Evolutionary conservation across 1,139 yeast species (phyloP), one percentile per base, ranked within the genome.

Genomic region (Zygosaccharomyces pseudobailii): DNA sequence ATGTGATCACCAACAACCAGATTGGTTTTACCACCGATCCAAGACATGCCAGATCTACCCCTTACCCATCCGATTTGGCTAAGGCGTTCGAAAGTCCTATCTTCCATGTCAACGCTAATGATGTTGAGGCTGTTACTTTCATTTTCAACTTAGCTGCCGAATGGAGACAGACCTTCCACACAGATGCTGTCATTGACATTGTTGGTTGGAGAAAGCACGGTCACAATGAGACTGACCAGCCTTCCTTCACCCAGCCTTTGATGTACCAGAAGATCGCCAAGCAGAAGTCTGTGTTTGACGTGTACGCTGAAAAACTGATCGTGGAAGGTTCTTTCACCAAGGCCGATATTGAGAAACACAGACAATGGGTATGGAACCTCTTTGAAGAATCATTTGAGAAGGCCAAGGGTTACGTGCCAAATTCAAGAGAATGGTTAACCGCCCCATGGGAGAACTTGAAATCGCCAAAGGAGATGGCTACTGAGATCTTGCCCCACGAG

Each of bases 11-110:
- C 56, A 94, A 94, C 73, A 92, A 92, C 75, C 99, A 92, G 78
- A 92, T 92, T 69, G 99, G 99, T 71, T 92, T 92, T 80, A 92
- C 99, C 56, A 92, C 99, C 45, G 97, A 92, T 70, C 98, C 99
- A 59, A 80, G 96, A 75, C 86, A 86, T 65, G 90, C 97, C 32
- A 84, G 99, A 76, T 92, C 98, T 30, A 92, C 98, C 42, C 92
- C 95, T 64, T 94, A 92, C 71, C 97, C 98, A 62, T 87, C 97
- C 22, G 99, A 92, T 74, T 80, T 94, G 66, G 98, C 97, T 61
- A 94, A 94, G 75, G 76, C 95, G 36, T 86, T 88, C 67, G 92
- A 92, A 67, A 97, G 97, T 24, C 99, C 98, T 56, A 89, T 92
- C 64, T 92, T 92, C 95, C 99, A 92, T 72, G 97, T 92, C 46